phyloP scores from a whole-genome alignment of 768 basidiomycete species.

The Mycena rebaudengoi region DNA sequence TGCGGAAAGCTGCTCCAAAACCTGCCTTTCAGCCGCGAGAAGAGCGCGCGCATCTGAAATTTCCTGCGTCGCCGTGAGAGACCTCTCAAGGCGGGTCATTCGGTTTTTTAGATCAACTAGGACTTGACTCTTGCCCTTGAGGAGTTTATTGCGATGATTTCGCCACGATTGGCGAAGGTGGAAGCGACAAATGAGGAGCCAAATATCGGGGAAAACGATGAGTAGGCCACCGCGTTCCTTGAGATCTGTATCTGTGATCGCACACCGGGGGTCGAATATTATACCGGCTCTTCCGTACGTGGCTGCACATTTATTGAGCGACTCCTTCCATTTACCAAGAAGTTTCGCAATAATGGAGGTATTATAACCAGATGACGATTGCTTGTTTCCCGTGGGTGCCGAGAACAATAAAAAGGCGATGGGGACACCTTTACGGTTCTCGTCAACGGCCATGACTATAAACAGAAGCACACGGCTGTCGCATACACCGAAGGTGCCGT shows the following conservation, averaged over 20 bases:
- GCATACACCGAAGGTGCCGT: constrained; percentile 33
- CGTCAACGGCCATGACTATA: constrained; percentile 41
- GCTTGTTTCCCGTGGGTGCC: constrained; percentile 34
- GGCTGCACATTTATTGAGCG: constrained; percentile 6
- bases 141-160: constrained; percentile 32
- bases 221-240: constrained; percentile 43
- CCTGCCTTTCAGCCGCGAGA: background rate
- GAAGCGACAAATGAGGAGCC: constrained; percentile 47
- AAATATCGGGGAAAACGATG: constrained; percentile 35
- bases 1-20: background rate
- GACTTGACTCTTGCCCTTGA: constrained; percentile 6
- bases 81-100: background rate
- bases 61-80: background rate
- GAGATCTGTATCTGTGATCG: constrained; percentile 44
- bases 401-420: constrained; percentile 43
- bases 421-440: constrained; percentile 35
- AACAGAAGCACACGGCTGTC: constrained; percentile 35
- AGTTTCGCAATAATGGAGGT: constrained; percentile 30
- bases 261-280: constrained; percentile 31
- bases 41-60: background rate
- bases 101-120: background rate
- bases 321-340: constrained; percentile 31
- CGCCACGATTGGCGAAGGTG: constrained; percentile 48
- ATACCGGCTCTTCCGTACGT: background rate
- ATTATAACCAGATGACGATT: constrained; percentile 39